These are phyloP conservation scores for Russula earlei DNA, from an alignment of 768 basidiomycete genomes.

Conservation along the genomic window DNA sequence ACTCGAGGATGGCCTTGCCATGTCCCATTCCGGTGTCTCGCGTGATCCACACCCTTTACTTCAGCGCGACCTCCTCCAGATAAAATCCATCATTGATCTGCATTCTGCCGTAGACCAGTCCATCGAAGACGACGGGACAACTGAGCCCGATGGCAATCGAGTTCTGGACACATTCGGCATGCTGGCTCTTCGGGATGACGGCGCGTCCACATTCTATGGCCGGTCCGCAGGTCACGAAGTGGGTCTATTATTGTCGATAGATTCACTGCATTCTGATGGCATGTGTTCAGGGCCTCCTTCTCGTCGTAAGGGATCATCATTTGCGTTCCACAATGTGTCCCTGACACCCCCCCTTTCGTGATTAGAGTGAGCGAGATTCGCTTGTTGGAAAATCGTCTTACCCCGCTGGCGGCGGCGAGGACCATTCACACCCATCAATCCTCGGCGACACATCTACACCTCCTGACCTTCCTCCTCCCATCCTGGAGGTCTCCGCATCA, in stretches of 20 bases:
- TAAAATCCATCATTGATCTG: conserved; percentile 62
- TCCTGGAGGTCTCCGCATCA: conserved; percentile 6
- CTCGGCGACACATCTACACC: neutral
- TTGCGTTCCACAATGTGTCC: neutral
- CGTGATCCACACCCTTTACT: conserved; percentile 52
- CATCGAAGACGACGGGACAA: conserved; percentile 22
- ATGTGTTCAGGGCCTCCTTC: conserved; percentile 8
- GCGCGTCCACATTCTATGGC: conserved; percentile 62
- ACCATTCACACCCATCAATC: neutral
- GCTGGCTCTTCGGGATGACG: conserved; percentile 57
- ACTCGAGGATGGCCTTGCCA: conserved; percentile 57
- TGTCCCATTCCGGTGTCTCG: conserved; percentile 38
- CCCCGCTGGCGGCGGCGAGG: neutral
- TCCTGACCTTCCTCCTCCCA: neutral
- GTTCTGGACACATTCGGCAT: conserved; percentile 64
- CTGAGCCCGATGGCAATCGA: conserved; percentile 31
- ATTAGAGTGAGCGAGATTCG: conserved; percentile 7
- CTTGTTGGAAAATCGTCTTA: neutral
- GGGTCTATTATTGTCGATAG: conserved; percentile 21
- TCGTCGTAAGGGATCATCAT: conserved; percentile 11
- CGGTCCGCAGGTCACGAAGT: conserved; percentile 68
- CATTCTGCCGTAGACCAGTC: conserved; percentile 46
- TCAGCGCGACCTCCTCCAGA: conserved; percentile 45
- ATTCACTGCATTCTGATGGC: neutral
- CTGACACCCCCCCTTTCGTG: neutral